Percentiles rank a stretch among this genome's conserved stretches.
Conservation (phyloP, 805 yeast genomes). For the Lipomyces sp. region DNA sequence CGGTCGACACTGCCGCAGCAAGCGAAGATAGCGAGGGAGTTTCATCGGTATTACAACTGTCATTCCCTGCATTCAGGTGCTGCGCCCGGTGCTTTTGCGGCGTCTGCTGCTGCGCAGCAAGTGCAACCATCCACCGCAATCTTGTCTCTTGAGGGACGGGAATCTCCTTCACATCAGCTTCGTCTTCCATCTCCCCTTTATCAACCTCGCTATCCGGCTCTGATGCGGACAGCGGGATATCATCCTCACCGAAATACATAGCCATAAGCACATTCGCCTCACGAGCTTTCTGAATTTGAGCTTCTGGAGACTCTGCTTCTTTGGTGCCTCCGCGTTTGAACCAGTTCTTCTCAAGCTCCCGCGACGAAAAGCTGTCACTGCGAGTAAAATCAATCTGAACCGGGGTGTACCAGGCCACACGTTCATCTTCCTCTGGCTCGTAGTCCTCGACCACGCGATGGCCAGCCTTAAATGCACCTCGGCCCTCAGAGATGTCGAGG, state of each 20-base stretch:
- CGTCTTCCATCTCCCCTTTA: conserved; percentile 1
- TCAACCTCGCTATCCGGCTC: conserved; percentile 31
- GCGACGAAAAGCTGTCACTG: conserved; percentile 23
- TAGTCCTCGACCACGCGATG: conserved; percentile 25
- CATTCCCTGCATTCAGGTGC: too few species aligned
- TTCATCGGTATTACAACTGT: too few species aligned
- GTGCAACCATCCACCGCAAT: conserved; percentile 8
- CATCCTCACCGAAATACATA: conserved; percentile 21
- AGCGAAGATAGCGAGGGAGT: too few species aligned
- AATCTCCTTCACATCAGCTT: conserved; percentile 1
- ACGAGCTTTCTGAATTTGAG: conserved; percentile 30
- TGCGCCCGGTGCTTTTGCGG: neutral
- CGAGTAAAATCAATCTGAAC: conserved; percentile 13
- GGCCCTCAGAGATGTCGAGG: conserved; percentile 29
- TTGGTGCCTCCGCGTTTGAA: conserved; percentile 36
- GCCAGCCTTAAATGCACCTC: conserved; percentile 11
- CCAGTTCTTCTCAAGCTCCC: conserved; percentile 30
- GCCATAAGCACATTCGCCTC: conserved; percentile 32
- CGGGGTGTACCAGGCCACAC: conserved; percentile 28
- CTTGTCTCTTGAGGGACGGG: conserved; percentile 13
- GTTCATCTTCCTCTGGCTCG: conserved; percentile 27
- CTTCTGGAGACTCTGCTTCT: conserved; percentile 34
- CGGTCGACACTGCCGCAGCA: too few species aligned
- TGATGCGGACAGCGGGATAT: conserved; percentile 30
- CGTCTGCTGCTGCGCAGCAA: neutral